Conservation (phyloP, 176 grass and related monocot species). For the Rhipidocladum racemiflorum region DNA sequence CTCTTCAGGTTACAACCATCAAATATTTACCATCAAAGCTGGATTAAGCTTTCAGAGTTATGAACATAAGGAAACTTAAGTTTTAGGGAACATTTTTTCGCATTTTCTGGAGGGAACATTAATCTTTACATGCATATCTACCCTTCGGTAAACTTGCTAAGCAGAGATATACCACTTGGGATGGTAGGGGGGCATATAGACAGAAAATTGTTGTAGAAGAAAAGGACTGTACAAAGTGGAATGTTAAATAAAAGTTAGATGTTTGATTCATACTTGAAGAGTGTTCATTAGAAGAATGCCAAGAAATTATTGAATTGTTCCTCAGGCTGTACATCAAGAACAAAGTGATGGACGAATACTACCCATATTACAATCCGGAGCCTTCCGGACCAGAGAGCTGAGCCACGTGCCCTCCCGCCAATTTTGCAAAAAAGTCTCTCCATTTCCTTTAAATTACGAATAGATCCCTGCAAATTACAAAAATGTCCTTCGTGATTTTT, state of each 20-base stretch:
- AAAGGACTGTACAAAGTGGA: neutral
- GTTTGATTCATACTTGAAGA: neutral
- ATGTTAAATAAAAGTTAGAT: neutral
- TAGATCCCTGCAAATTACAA: no score
- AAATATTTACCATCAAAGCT: neutral
- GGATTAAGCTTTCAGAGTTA: neutral
- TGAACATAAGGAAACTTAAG: neutral
- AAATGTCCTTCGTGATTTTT: no score
- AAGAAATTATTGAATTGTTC: neutral
- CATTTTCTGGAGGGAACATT: neutral
- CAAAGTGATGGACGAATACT: neutral
- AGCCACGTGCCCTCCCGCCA: no score
- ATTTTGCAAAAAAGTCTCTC: no score
- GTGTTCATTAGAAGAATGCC: neutral
- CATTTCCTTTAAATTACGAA: no score
- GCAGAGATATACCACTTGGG: neutral
- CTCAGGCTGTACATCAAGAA: neutral
- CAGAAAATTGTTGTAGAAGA: neutral
- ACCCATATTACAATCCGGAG: no score
- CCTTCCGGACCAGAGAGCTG: no score
- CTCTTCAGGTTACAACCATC: slow-evolving; percentile 14
- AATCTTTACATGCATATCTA: neutral
- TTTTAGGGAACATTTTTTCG: neutral
- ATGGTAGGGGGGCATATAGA: neutral
- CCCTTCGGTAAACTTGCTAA: neutral